Conservation (phyloP, 495 filamentous ascomycete species). For the Podospora pseudocomata region DNA sequence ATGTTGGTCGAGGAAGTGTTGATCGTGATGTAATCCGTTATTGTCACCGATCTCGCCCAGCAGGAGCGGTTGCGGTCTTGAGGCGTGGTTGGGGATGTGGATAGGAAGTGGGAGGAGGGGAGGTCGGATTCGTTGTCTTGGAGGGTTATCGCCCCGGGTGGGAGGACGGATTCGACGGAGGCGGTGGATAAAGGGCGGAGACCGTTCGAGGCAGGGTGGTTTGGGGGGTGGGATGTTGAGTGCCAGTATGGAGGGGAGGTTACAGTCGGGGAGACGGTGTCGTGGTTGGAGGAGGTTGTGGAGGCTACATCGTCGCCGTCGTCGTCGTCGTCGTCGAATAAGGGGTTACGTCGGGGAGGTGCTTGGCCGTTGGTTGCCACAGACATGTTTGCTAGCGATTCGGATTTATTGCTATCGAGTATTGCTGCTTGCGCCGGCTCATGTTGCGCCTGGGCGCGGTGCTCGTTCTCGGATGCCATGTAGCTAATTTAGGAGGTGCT, state of each 20-base stretch:
- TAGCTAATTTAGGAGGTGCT: background rate
- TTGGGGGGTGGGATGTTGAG: slow-evolving; percentile 9
- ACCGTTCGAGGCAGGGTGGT: slow-evolving; percentile 4
- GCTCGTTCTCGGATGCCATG: background rate
- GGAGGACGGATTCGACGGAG: slow-evolving; percentile 45
- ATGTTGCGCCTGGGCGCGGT: background rate
- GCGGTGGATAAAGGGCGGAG: slow-evolving; percentile 35
- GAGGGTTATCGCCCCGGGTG: slow-evolving; percentile 47
- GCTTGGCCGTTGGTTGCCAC: background rate
- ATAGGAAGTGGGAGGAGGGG: slow-evolving; percentile 25
- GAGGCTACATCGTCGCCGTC: slow-evolving; percentile 16
- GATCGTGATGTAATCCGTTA: slow-evolving; percentile 49
- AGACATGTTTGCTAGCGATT: background rate
- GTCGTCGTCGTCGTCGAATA: slow-evolving; percentile 19
- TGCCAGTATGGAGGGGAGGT: slow-evolving; percentile 38
- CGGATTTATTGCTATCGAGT: background rate
- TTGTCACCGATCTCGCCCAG: slow-evolving; percentile 54
- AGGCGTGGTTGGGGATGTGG: background rate
- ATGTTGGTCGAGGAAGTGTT: slow-evolving; percentile 50
- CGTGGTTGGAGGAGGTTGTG: slow-evolving; percentile 11
- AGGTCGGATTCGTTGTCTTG: slow-evolving; percentile 51
- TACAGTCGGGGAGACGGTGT: slow-evolving; percentile 22
- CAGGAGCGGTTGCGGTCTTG: slow-evolving; percentile 44
- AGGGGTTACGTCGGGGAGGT: background rate
- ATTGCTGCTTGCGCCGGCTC: background rate